phyloP scores from a whole-genome alignment of 805 yeast species.

The Candida sithepensis region DNA sequence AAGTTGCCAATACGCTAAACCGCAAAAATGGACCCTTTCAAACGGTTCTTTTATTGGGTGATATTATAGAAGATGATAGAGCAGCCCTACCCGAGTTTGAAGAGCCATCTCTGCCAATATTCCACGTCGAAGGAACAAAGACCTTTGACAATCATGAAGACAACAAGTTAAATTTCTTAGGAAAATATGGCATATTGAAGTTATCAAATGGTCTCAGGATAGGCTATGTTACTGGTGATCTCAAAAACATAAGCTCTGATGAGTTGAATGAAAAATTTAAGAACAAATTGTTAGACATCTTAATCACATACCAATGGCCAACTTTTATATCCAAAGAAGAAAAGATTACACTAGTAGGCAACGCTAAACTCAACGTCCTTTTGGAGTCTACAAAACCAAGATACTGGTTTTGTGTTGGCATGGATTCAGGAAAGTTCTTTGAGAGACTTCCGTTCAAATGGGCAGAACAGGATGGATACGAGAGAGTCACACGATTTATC shows the following conservation, averaged over 20 bases:
- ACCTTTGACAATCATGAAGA: slow-evolving; percentile 5
- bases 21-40: slow-evolving; percentile 66
- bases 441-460: slow-evolving; percentile 60
- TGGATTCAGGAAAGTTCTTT: slow-evolving; percentile 42
- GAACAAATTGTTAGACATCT: slow-evolving; percentile 42
- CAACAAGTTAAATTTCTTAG: slow-evolving; percentile 31
- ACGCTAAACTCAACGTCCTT: slow-evolving; percentile 42
- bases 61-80: slow-evolving; percentile 24
- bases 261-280: slow-evolving; percentile 17
- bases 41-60: slow-evolving; percentile 50
- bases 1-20: slow-evolving; percentile 46
- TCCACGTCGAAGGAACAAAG: slow-evolving; percentile 24
- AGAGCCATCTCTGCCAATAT: slow-evolving; percentile 22
- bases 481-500: slow-evolving; percentile 54
- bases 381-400: slow-evolving; percentile 49
- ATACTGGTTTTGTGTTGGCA: slow-evolving; percentile 63
- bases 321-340: slow-evolving; percentile 42
- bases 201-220: slow-evolving; percentile 43
- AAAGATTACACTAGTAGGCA: slow-evolving; percentile 42
- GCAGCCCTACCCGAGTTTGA: slow-evolving; percentile 6
- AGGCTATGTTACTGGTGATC: slow-evolving; percentile 40
- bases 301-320: slow-evolving; percentile 64
- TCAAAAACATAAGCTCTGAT: slow-evolving; percentile 24
- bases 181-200: slow-evolving; percentile 35
- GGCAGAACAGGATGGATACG: slow-evolving; percentile 33